Evolutionary conservation across 257 asterid genomes (phyloP).

Genomic region (Lycium ferocissimum): DNA sequence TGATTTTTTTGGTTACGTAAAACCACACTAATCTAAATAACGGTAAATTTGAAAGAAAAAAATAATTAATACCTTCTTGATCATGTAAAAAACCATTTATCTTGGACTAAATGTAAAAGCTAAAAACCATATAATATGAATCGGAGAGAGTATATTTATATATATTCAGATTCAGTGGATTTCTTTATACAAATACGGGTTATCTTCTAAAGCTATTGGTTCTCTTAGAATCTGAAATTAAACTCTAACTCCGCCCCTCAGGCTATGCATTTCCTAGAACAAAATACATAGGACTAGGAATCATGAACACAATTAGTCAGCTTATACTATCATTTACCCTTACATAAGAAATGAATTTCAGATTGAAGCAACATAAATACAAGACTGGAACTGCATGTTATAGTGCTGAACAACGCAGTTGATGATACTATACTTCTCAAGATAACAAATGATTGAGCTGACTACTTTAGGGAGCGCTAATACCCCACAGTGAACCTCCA

Average conservation of each 20-base stretch:
- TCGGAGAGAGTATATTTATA: background rate
- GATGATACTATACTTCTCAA: background rate
- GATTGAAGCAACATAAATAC: constrained; percentile 9
- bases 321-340: background rate
- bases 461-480: background rate
- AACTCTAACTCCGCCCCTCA: background rate
- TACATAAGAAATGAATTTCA: background rate
- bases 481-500: background rate
- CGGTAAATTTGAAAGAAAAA: background rate
- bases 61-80: background rate
- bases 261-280: background rate
- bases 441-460: background rate
- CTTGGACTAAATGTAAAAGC: background rate
- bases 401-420: background rate
- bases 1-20: background rate
- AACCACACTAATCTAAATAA: background rate
- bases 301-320: background rate
- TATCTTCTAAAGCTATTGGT: background rate
- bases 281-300: background rate
- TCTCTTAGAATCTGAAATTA: too few relatives aligned
- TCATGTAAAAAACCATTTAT: background rate
- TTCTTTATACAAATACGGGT: background rate
- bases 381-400: background rate
- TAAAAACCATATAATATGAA: background rate
- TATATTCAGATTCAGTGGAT: background rate